Evolutionary conservation across 495 filamentous ascomycete species (phyloP).

Genomic region (Tuber aestivum): DNA sequence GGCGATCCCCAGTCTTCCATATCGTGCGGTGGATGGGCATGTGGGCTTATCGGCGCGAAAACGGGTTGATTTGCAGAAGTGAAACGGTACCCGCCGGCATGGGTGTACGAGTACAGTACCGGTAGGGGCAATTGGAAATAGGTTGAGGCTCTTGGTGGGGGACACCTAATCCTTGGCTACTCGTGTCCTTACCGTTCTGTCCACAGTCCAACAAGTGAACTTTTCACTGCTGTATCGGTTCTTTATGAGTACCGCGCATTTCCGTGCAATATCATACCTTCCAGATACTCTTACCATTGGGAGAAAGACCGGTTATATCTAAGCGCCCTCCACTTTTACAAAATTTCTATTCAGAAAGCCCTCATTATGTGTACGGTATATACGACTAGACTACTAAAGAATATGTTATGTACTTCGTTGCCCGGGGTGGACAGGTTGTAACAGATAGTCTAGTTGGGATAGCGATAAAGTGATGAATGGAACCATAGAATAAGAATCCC

Average conservation of each 20-base stretch:
- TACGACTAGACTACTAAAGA: too few species aligned
- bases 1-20: conserved; percentile 41
- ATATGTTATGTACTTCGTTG: too few species aligned
- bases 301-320: neutral
- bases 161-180: neutral
- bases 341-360: too few species aligned
- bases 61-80: neutral
- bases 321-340: too few species aligned
- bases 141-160: neutral
- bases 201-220: neutral
- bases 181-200: neutral
- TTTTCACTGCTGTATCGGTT: neutral
- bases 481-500: too few species aligned
- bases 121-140: neutral
- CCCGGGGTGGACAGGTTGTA: too few species aligned
- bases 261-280: neutral
- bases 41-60: neutral
- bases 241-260: too few species aligned
- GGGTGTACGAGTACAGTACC: neutral
- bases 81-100: neutral
- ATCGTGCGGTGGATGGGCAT: neutral
- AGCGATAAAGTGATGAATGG: too few species aligned
- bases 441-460: too few species aligned
- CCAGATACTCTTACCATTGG: too few species aligned
- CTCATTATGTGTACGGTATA: too few species aligned